Evolutionary conservation across 2,329 filamentous ascomycete genomes (phyloP).

Genomic region (Diplodia scrobiculata): DNA sequence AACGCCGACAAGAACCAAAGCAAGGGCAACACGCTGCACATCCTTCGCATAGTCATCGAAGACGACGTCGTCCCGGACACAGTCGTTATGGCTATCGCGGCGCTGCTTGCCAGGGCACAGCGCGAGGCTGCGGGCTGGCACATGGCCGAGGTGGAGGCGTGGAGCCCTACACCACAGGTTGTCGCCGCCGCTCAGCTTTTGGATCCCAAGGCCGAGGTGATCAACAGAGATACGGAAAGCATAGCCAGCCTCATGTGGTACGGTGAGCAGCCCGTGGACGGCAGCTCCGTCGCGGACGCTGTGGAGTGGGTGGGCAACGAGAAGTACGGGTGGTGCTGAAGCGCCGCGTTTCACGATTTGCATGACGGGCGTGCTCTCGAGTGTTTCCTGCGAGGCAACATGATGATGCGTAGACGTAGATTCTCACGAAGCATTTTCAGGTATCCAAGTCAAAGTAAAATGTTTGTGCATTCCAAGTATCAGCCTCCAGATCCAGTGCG

Average conservation of each 20-base stretch:
- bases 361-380: conserved; percentile 2
- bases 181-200: conserved; percentile 50
- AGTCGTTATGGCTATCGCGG: conserved; percentile 57
- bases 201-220: conserved; percentile 53
- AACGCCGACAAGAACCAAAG: conserved; percentile 57
- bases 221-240: conserved; percentile 64
- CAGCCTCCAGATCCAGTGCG: background rate
- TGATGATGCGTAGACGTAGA: conserved; percentile 2
- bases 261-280: conserved; percentile 49
- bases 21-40: conserved; percentile 68
- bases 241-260: conserved; percentile 75
- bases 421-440: conserved; percentile 5
- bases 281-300: conserved; percentile 50
- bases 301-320: conserved; percentile 75
- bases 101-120: conserved; percentile 68
- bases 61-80: conserved; percentile 34
- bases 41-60: conserved; percentile 65
- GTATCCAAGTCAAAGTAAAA: background rate
- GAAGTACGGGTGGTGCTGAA: conserved; percentile 75
- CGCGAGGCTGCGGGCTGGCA: conserved; percentile 71
- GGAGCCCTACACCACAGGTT: conserved; percentile 70
- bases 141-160: conserved; percentile 71
- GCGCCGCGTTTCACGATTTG: background rate
- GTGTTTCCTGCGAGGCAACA: background rate
- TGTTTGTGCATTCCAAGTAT: background rate